A percentile compares a stretch with the other conserved stretches of the same genome.
Conservation (phyloP, 177 flowering plant genomes). For the Telopea speciosissima region DNA sequence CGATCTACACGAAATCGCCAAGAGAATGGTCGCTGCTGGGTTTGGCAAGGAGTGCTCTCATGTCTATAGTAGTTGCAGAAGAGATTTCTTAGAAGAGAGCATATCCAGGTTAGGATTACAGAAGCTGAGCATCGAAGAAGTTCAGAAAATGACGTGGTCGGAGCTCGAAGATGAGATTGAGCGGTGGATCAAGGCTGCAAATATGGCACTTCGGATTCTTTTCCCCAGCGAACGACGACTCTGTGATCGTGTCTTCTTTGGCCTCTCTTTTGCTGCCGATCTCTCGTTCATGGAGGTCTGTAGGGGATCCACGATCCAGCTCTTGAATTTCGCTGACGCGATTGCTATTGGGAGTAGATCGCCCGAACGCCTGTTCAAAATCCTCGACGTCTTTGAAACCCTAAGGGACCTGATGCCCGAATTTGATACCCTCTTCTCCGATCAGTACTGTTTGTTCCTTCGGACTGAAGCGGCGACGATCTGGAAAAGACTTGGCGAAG, state of each 20-base stretch:
- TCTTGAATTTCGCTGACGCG: slow-evolving; percentile 74
- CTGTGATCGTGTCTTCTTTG: slow-evolving; percentile 72
- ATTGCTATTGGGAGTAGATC: slow-evolving; percentile 62
- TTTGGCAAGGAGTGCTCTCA: slow-evolving; percentile 72
- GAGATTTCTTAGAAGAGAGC: slow-evolving; percentile 82
- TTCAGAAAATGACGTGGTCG: slow-evolving; percentile 62
- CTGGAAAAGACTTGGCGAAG: slow-evolving; percentile 72
- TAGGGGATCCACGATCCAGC: slow-evolving; percentile 62
- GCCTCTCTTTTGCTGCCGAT: slow-evolving; percentile 53
- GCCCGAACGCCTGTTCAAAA: slow-evolving; percentile 75
- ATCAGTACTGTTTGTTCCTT: slow-evolving; percentile 51
- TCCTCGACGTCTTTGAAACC: slow-evolving; percentile 71
- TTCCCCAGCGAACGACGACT: slow-evolving; percentile 83
- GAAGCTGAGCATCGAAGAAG: slow-evolving; percentile 71
- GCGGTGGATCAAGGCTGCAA: slow-evolving; percentile 58
- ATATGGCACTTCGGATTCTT: slow-evolving; percentile 49
- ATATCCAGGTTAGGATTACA: slow-evolving; percentile 62
- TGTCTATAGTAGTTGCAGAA: slow-evolving; percentile 59
- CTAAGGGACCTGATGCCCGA: slow-evolving; percentile 80
- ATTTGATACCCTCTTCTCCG: slow-evolving; percentile 58
- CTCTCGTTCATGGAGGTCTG: slow-evolving; percentile 84
- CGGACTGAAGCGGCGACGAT: slow-evolving; percentile 65
- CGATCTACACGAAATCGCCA: slow-evolving; percentile 79
- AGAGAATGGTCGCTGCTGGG: slow-evolving; percentile 81
- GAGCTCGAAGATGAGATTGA: slow-evolving; percentile 78